Percentiles rank a stretch among this genome's conserved stretches.
Conservation (phyloP, 2,329 filamentous ascomycete genomes). For the Diplodia scrobiculata region DNA sequence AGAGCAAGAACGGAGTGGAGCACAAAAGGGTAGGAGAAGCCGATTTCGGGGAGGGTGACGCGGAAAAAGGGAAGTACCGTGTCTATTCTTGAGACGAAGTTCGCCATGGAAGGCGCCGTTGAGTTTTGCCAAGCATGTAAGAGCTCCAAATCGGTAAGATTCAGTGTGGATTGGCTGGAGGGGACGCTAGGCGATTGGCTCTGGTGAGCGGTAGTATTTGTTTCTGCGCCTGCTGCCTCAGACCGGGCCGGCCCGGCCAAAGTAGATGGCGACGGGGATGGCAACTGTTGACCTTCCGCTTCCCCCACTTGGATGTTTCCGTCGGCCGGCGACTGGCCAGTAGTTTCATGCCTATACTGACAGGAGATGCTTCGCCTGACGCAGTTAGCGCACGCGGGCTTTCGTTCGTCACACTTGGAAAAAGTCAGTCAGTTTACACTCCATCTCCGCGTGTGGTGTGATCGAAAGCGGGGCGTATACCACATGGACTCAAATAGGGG, state of each 20-base stretch:
- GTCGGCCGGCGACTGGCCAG: slow-evolving; percentile 24
- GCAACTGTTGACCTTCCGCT: background rate
- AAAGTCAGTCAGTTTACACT: background rate
- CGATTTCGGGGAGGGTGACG: background rate
- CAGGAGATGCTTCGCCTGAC: slow-evolving; percentile 38
- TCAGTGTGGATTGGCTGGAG: background rate
- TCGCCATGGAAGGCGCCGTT: background rate
- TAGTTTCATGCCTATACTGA: slow-evolving; percentile 20
- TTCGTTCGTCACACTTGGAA: slow-evolving; percentile 38
- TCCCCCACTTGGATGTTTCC: slow-evolving; percentile 16
- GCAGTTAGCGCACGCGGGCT: slow-evolving; percentile 39
- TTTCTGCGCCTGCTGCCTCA: background rate
- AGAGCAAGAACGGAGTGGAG: background rate
- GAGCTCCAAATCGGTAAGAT: slow-evolving; percentile 11
- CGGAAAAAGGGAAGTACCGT: background rate
- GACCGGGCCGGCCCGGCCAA: background rate
- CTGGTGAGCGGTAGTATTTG: background rate
- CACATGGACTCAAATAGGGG: background rate
- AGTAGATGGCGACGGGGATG: background rate
- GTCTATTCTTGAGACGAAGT: slow-evolving; percentile 29
- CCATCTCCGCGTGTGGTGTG: background rate
- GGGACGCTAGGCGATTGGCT: background rate
- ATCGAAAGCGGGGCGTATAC: background rate
- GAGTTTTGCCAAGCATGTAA: background rate
- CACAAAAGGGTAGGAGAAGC: slow-evolving; percentile 6